phyloP scores from a whole-genome alignment of 805 yeast genomes.

The Jamesozyma rosinii region DNA sequence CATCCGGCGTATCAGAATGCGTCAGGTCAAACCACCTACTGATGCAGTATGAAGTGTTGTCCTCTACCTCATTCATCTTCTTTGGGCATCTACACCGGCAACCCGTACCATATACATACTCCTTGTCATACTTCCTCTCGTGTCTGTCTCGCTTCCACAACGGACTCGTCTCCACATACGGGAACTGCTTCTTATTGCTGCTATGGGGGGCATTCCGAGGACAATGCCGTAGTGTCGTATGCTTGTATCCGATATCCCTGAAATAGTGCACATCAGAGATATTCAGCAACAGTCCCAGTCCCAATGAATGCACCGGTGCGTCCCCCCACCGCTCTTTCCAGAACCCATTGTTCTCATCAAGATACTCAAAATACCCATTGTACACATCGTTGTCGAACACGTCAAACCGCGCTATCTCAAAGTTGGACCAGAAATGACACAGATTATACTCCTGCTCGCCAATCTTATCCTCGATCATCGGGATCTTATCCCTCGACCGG shows the following conservation, averaged over 20 bases:
- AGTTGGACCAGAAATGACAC: slow-evolving; percentile 89
- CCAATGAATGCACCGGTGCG: slow-evolving; percentile 89
- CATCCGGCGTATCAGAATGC: slow-evolving; percentile 2
- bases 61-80: slow-evolving; percentile 46
- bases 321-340: slow-evolving; percentile 95
- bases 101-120: slow-evolving; percentile 50
- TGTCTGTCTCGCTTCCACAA: slow-evolving; percentile 14
- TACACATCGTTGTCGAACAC: slow-evolving; percentile 60
- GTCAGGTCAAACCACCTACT: slow-evolving; percentile 38
- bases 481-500: slow-evolving; percentile 28
- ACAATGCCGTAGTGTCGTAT: slow-evolving; percentile 74
- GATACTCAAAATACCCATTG: slow-evolving; percentile 52
- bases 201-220: slow-evolving; percentile 41
- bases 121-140: slow-evolving; percentile 29
- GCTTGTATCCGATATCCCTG: slow-evolving; percentile 85
- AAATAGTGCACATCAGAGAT: slow-evolving; percentile 75
- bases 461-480: slow-evolving; percentile 44
- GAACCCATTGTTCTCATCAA: slow-evolving; percentile 75
- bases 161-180: slow-evolving; percentile 30
- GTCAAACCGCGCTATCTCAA: slow-evolving; percentile 80
- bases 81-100: slow-evolving; percentile 79
- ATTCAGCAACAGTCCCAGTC: slow-evolving; percentile 65
- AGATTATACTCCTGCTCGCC: slow-evolving; percentile 62
- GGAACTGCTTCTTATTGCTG: slow-evolving; percentile 18
- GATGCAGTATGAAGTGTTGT: slow-evolving; percentile 44